Evolutionary conservation across 805 yeast genomes (phyloP), one percentile per base, ranked within the genome.

Genomic region (Hanseniaspora lindneri): DNA sequence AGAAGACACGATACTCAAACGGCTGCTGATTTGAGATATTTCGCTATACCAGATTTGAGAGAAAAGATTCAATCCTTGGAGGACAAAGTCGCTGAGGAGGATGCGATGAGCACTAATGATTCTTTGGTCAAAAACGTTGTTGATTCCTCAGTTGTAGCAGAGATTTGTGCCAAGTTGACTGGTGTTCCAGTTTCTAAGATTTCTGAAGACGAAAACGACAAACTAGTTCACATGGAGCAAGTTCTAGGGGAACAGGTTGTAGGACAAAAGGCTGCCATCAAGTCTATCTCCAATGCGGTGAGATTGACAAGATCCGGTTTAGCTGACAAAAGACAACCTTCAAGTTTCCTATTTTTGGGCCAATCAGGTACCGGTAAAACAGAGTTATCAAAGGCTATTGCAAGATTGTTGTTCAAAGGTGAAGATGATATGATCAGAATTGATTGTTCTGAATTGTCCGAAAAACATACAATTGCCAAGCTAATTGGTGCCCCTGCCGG

Each of bases 351-450:
- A 60, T 92, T 92, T 74, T 70, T 94, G 53, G 98, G 98, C 52
- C 75, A 89, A 52, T 84, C 95, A 2, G 98, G 98, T 58, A 86
- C 96, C 6, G 98, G 98, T 76, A 92, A 92, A 73, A 92, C 98
- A 8, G 97, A 92, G 66, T 73, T 92, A 57, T 97, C 98, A 21
- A 92, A 92, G 76, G 92, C 88, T 60, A 75, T 92, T 23, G 97
- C 98, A 10, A 95, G 94, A 0, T 92, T 92, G 71, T 73, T 92
- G 60, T 92, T 92, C 68, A 84, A 94, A 46, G 97, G 92, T 62
- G 96, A 89, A 63, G 83, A 80, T 67, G 95, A 96, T 43, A 89
- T 92, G 85, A 83, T 92, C 61, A 80, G 98, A 69, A 87, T 92
- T 55, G 98, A 92, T 66, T 92, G 98, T 68, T 88, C 97, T 4